Conservation (phyloP, 2,329 filamentous ascomycete species). For the Hymenoscyphus infarciens region DNA sequence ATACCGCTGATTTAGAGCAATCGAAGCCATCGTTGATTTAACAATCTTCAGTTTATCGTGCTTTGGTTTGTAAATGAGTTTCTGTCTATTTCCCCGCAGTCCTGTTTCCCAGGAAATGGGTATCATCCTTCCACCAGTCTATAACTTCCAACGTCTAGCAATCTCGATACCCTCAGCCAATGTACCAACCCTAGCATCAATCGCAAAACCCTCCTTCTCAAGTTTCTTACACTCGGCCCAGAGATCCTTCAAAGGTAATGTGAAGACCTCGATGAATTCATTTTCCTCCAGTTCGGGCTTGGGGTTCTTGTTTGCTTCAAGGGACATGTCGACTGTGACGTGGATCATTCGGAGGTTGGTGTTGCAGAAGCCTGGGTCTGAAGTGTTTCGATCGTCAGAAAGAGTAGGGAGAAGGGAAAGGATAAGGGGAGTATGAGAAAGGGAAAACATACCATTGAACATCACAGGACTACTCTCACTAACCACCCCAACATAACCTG, state of each 20-base stretch:
- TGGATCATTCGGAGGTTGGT: conserved; percentile 58
- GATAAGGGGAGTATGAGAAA: not conserved
- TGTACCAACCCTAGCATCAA: conserved; percentile 40
- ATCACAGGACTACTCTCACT: conserved; percentile 61
- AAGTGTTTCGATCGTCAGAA: too few relatives aligned
- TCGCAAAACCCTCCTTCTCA: conserved; percentile 40
- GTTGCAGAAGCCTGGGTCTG: conserved; percentile 62
- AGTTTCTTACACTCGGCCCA: conserved; percentile 44
- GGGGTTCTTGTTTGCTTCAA: conserved; percentile 43
- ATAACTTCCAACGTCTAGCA: conserved; percentile 37
- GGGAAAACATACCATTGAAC: conserved; percentile 49
- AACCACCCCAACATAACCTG: conserved; percentile 57
- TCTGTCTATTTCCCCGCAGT: too few relatives aligned
- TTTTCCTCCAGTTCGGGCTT: conserved; percentile 47
- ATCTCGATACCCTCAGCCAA: conserved; percentile 40
- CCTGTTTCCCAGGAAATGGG: too few relatives aligned
- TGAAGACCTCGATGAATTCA: conserved; percentile 52
- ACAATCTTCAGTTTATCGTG: too few relatives aligned
- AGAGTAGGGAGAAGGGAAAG: not conserved
- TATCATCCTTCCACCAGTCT: not conserved
- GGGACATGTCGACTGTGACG: conserved; percentile 44
- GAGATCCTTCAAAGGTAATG: conserved; percentile 43
- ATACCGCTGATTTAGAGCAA: not conserved
- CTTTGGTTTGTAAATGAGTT: too few relatives aligned
- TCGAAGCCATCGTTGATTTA: too few relatives aligned